Base-by-base conservation (phyloP, 768 basidiomycete species). In the Lentinula edodes region DNA sequence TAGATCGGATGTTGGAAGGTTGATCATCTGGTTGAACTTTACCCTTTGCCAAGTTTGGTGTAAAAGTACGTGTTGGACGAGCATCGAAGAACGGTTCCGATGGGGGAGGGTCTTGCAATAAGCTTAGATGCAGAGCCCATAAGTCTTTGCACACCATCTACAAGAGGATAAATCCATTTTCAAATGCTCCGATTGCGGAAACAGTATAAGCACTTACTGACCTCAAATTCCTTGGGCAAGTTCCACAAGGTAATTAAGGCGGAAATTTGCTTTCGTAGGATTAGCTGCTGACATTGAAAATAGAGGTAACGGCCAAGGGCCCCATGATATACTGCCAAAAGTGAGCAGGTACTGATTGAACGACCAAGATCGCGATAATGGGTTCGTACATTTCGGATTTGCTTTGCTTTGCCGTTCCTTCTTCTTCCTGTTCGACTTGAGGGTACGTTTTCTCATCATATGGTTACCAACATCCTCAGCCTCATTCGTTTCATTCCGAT, bases 221-320 rank as follows among this genome's bases (percentile, higher is more conserved):
- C 93, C 82, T 93, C 92, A 62, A 93, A 91, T 68, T 92, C 90
- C 0, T 77, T 69, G 6, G 92, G 92, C 20, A 95, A 77, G n/a
- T 76, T 70, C 93, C 93, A 94, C 9, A 84, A 65, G 12, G 68
- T 67, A 4, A 70, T 80, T 61, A 94, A 71, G n/a, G 80, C 79
- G 6, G 74, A 76, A 12, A 94, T 75, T 72, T 97, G 94, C 66
- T 87, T 83, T 36, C 94, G 81, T 10, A 96, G 76, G 58, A 97
- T 75, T 0, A 93, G 74, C 71, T 97, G 95, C 39, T 92, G 77
- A 67, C 90, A 91, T 64, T 95, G 89, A 63, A 92, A 90, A 66
- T 91, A 92, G 61, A 89, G 85, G 69, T 82, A 93, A 42, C 86
- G 81, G 13, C 87, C 91, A 61, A 89, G 81, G 15, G 84, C 80